These are phyloP conservation scores for Nigrospora sphaerica DNA, from an alignment of 2,329 filamentous ascomycete genomes.

Conservation along the genomic window DNA sequence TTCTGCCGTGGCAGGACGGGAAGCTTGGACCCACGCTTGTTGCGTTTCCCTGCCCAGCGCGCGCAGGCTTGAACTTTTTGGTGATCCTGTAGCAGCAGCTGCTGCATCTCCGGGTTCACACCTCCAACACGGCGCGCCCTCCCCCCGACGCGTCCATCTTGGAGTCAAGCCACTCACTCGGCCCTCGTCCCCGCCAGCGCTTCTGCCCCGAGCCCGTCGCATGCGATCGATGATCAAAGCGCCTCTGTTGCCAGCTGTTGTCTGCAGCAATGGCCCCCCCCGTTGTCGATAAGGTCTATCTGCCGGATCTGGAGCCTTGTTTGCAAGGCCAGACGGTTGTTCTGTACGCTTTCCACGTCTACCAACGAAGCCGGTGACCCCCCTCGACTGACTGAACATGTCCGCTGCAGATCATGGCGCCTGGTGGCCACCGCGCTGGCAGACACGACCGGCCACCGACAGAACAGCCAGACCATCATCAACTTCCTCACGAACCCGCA, in stretches of 20 bases:
- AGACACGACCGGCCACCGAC: conserved; percentile 50
- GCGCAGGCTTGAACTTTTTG: too few relatives aligned
- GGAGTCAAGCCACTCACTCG: too few relatives aligned
- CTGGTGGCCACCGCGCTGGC: conserved; percentile 47
- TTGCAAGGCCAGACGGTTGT: conserved; percentile 73
- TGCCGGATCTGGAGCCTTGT: conserved; percentile 79
- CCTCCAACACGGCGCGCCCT: too few relatives aligned
- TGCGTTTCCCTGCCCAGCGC: too few relatives aligned
- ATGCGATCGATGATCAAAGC: conserved; percentile 20
- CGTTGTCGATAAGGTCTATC: conserved; percentile 63
- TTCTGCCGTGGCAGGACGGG: too few relatives aligned
- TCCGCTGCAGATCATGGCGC: conserved; percentile 49
- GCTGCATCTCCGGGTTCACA: too few relatives aligned
- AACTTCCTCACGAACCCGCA: conserved; percentile 66
- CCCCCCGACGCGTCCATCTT: too few relatives aligned
- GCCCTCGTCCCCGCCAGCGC: too few relatives aligned
- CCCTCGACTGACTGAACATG: conserved; percentile 8
- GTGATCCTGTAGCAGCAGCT: too few relatives aligned
- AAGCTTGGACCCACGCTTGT: too few relatives aligned
- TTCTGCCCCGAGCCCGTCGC: conserved; percentile 7
- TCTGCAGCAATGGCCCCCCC: conserved; percentile 60
- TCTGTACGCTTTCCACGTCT: conserved; percentile 52
- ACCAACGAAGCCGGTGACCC: conserved; percentile 4
- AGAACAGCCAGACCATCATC: conserved; percentile 47
- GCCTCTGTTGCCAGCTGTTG: conserved; percentile 35